These are phyloP conservation scores for Colletotrichum falcatum DNA, from an alignment of 2,329 filamentous ascomycete genomes.

Conservation along the genomic window DNA sequence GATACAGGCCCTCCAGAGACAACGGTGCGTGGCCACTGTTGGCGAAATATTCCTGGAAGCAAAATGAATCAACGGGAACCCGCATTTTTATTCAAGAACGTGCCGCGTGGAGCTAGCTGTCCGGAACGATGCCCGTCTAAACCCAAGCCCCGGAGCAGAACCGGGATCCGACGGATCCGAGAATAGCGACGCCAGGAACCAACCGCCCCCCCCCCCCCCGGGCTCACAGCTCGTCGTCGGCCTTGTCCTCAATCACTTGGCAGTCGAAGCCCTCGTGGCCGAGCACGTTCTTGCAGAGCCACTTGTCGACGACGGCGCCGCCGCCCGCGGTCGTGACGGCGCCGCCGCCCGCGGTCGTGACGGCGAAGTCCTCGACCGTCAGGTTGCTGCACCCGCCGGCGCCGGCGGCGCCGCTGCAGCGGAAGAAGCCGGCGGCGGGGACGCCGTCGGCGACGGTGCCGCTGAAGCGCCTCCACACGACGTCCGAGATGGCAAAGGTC, in stretches of 20 bases:
- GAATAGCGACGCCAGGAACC: background rate
- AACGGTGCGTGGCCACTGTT: slow-evolving; percentile 6
- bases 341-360: slow-evolving; percentile 41
- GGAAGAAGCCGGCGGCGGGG: slow-evolving; percentile 46
- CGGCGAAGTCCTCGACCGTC: slow-evolving; percentile 44
- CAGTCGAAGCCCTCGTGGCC: slow-evolving; percentile 45
- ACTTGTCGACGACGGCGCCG: slow-evolving; percentile 42
- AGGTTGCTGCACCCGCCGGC: slow-evolving; percentile 50
- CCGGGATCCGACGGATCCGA: slow-evolving; percentile 26
- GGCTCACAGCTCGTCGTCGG: slow-evolving; percentile 24
- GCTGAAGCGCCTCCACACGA: slow-evolving; percentile 46
- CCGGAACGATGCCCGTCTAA: background rate
- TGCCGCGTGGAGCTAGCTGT: background rate
- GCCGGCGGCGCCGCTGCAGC: slow-evolving; percentile 49
- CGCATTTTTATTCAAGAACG: background rate
- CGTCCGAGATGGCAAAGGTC: slow-evolving; percentile 47
- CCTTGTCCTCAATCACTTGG: slow-evolving; percentile 25
- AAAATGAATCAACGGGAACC: background rate
- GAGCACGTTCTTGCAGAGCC: slow-evolving; percentile 48
- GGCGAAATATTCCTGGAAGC: background rate
- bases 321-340: slow-evolving; percentile 41
- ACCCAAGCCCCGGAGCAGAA: background rate
- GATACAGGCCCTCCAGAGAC: slow-evolving; percentile 5
- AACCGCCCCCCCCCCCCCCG: too few species aligned
- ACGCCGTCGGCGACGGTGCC: slow-evolving; percentile 48